These are phyloP conservation scores for Clonostachys rosea DNA, from an alignment of 2,329 filamentous ascomycete species.

Conservation along the genomic window DNA sequence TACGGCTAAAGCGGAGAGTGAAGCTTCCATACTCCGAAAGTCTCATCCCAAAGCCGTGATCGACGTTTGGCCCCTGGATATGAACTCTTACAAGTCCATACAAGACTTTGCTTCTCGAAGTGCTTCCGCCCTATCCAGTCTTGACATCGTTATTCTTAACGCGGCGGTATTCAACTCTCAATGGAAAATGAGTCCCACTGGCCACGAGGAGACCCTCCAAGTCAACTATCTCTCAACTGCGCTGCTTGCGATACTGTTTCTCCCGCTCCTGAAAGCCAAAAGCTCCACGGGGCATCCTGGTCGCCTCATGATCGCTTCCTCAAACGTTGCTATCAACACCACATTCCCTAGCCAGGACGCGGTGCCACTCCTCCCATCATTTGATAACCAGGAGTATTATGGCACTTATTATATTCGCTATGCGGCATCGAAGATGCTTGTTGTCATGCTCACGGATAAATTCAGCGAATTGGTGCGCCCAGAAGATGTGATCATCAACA, in stretches of 20 bases:
- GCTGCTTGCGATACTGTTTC: not conserved
- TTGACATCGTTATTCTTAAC: slow-evolving; percentile 30
- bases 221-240: slow-evolving; percentile 36
- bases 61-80: slow-evolving; percentile 21
- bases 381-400: slow-evolving; percentile 20
- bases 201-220: slow-evolving; percentile 33
- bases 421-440: slow-evolving; percentile 20
- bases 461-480: slow-evolving; percentile 26
- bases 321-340: slow-evolving; percentile 13
- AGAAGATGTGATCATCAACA: slow-evolving; percentile 37
- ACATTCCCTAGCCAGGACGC: slow-evolving; percentile 14
- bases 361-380: slow-evolving; percentile 14
- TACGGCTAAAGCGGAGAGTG: slow-evolving; percentile 3
- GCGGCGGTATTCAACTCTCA: slow-evolving; percentile 17
- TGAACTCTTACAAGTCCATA: slow-evolving; percentile 27
- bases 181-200: slow-evolving; percentile 17
- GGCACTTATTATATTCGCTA: slow-evolving; percentile 10
- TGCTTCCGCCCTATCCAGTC: slow-evolving; percentile 16
- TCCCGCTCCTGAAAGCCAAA: slow-evolving; percentile 15
- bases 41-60: not conserved
- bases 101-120: slow-evolving; percentile 22
- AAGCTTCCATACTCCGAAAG: not conserved
- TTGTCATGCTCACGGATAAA: slow-evolving; percentile 18
- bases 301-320: slow-evolving; percentile 20
- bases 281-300: slow-evolving; percentile 11